Percentiles rank a stretch among this genome's conserved stretches.
phyloP scores from a whole-genome alignment of 768 basidiomycete genomes.

The Russula lepida region DNA sequence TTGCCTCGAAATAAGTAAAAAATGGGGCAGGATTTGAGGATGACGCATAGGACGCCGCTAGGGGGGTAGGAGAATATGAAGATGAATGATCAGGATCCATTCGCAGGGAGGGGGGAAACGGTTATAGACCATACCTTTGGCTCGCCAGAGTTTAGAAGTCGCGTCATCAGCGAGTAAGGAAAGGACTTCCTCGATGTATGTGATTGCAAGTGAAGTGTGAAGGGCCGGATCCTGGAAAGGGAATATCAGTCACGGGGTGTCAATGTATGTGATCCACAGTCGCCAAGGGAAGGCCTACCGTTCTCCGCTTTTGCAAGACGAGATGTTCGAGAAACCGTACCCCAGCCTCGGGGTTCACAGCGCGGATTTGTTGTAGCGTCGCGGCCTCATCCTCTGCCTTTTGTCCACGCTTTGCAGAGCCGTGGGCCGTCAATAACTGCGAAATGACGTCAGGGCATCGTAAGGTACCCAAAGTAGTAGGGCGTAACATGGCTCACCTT shows the following conservation, averaged over 20 bases:
- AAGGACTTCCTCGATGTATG: conserved; percentile 10
- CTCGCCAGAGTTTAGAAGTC: conserved; percentile 17
- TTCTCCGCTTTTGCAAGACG: conserved; percentile 58
- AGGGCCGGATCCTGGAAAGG: conserved; percentile 45
- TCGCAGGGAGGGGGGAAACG: too few species aligned
- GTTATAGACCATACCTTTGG: conserved; percentile 16
- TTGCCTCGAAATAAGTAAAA: conserved; percentile 71
- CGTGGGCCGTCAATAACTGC: conserved; percentile 54
- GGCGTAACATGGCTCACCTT: conserved; percentile 38
- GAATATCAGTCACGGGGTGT: neutral
- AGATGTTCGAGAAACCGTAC: conserved; percentile 73
- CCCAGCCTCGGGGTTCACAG: conserved; percentile 52
- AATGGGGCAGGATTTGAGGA: conserved; percentile 36
- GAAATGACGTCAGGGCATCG: neutral
- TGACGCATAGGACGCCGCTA: conserved; percentile 27
- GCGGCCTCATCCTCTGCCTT: conserved; percentile 53
- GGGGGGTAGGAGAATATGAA: neutral
- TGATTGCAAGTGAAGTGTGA: conserved; percentile 46
- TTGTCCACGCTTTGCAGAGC: conserved; percentile 47
- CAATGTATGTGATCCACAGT: neutral
- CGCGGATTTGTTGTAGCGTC: conserved; percentile 47
- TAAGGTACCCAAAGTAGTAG: neutral
- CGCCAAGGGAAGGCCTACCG: conserved; percentile 32
- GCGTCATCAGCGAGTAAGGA: conserved; percentile 24
- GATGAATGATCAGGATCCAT: neutral